These are phyloP conservation scores for Raddia guianensis DNA, from an alignment of 176 grass and related monocot species.

Conservation along the genomic window DNA sequence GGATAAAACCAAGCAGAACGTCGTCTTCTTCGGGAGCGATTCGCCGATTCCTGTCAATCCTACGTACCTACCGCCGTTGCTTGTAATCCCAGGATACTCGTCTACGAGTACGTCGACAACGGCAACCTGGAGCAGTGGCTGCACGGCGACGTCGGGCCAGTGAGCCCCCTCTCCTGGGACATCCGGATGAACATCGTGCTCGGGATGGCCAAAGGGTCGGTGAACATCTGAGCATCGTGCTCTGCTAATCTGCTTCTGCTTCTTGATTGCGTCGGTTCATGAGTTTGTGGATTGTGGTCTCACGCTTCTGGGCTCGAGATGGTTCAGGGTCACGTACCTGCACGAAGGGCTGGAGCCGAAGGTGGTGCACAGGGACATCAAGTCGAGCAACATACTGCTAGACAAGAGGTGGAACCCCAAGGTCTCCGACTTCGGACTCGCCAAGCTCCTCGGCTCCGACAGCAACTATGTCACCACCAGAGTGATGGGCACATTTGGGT, in stretches of 20 bases:
- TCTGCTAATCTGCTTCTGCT: not conserved
- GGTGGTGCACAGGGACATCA: conserved; percentile 92
- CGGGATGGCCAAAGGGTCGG: conserved; percentile 76
- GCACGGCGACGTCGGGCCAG: conserved; percentile 63
- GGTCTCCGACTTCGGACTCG: conserved; percentile 89
- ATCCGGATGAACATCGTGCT: conserved; percentile 80
- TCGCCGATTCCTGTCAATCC: not conserved
- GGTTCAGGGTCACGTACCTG: conserved; percentile 76
- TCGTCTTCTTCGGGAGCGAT: conserved; percentile 2
- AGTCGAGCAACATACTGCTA: conserved; percentile 89
- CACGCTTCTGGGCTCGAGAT: not conserved
- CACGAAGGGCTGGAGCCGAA: conserved; percentile 94
- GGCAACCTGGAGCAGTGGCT: conserved; percentile 96
- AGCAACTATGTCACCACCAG: conserved; percentile 87
- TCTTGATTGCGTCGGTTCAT: not conserved
- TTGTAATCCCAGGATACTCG: conserved; percentile 67
- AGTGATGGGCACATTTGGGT: conserved; percentile 94
- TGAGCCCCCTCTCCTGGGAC: conserved; percentile 80
- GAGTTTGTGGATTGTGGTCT: not conserved
- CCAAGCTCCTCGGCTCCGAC: conserved; percentile 84
- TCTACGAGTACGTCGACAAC: conserved; percentile 89
- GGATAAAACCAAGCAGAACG: not conserved
- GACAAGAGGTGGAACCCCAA: conserved; percentile 81
- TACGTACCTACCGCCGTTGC: conserved; percentile 16
- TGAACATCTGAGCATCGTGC: not conserved